Base-by-base conservation (phyloP, 805 yeast genomes). In the Maudiozyma bulderi region DNA sequence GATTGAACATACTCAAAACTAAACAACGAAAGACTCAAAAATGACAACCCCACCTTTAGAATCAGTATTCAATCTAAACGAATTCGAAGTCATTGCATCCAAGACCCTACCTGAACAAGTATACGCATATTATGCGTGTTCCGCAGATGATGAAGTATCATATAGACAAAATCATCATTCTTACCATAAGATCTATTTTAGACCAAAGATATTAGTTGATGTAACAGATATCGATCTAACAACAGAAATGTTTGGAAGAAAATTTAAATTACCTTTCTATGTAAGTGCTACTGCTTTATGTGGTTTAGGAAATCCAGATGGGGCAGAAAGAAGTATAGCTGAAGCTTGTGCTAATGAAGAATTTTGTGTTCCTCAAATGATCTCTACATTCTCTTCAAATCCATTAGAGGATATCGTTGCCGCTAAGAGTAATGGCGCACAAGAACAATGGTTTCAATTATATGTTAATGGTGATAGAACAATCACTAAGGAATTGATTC, bases 331-430 rank as follows among this genome's bases (percentile, higher is more conserved):
- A 45, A 66, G 69, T 6, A 66, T 73, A 31, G 69, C 75, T 0
- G 50, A 66, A 37, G 77, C 73, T 6, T 68, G 73, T 49, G 73
- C 35, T 28, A 13, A 11, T 11, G 35, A 68, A 3, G 46, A 56
- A 13, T 72, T 82, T 34, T 80, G 84, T 48, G 56, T 62, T 10
- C 62, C 66, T 8, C 96, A 90, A 66, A 90, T 90, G 98, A 82
- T 90, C 49, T 89, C 96, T 6, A 89, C 96, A 2, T 73, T 88
- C 56, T 90, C 96, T 1, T 85, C 95, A 5, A 86, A 87, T 62
- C 80, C 95, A 2, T 75, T 87, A 55, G 91, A 88, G 55, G 96
- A 89, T 62, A 86, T 89, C 52, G 78, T 83, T 3, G 86, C 78
- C 50, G 86, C 82, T 7, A 81, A 84, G 29, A 67, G 67, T 1